Evolutionary conservation across 345 rosid species (phyloP).

Genomic region (Lepidium sativum): DNA sequence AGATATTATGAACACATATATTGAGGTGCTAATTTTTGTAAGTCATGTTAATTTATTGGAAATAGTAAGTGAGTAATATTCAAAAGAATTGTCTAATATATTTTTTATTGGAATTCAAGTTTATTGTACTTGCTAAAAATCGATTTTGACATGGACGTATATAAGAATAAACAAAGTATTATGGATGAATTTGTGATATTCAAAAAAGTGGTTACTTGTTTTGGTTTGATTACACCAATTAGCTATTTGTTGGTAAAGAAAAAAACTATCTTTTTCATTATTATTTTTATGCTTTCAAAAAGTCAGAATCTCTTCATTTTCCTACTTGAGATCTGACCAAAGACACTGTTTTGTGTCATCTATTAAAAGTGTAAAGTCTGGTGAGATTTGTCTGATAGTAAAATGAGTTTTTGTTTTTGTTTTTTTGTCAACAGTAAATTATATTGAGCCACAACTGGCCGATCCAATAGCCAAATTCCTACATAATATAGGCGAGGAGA

Average conservation of each 20-base stretch:
- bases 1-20: too few relatives aligned
- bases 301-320: constrained; percentile 1
- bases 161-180: not conserved
- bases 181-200: not conserved
- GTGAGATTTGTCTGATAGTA: constrained; percentile 16
- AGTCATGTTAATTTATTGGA: too few relatives aligned
- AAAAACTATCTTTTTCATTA: not conserved
- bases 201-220: constrained; percentile 8
- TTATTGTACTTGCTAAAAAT: not conserved
- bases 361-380: constrained; percentile 10
- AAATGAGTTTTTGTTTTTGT: constrained; percentile 3
- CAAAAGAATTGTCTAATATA: not conserved
- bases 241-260: not conserved
- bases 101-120: not conserved
- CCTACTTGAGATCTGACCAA: constrained; percentile 20
- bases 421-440: too few relatives aligned
- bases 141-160: not conserved
- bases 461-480: too few relatives aligned
- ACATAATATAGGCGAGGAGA: too few relatives aligned
- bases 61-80: not conserved
- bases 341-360: constrained; percentile 6
- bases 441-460: too few relatives aligned
- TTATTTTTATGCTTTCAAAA: not conserved
- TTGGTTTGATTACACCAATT: not conserved
- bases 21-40: too few relatives aligned